Evolutionary conservation across 805 yeast species (phyloP).

Genomic region (Saccharomycopsis sp.): DNA sequence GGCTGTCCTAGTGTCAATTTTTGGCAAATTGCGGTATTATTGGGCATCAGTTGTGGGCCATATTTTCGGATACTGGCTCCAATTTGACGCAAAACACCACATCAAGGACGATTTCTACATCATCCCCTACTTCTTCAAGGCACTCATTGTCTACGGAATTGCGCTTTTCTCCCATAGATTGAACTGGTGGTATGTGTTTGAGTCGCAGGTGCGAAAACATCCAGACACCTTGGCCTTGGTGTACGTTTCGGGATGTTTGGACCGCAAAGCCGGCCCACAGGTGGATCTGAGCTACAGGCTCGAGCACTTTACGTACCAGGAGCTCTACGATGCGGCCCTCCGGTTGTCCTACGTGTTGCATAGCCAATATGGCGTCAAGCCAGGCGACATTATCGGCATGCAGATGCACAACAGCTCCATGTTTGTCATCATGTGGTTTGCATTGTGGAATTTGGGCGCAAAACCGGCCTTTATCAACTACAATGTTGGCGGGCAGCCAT

Average conservation of each 20-base stretch:
- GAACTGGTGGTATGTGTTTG: slow-evolving; percentile 68
- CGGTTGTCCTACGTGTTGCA: slow-evolving; percentile 59
- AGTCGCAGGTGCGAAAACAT: slow-evolving; percentile 40
- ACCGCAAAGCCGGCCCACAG: slow-evolving; percentile 34
- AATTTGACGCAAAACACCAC: slow-evolving; percentile 29
- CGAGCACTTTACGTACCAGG: slow-evolving; percentile 60
- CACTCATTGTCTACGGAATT: slow-evolving; percentile 35
- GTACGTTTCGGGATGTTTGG: slow-evolving; percentile 29
- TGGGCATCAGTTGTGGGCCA: background rate
- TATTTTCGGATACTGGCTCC: slow-evolving; percentile 3
- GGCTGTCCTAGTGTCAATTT: background rate
- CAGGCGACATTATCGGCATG: slow-evolving; percentile 65
- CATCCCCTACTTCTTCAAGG: slow-evolving; percentile 36
- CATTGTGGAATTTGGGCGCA: slow-evolving; percentile 89
- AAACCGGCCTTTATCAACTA: slow-evolving; percentile 81
- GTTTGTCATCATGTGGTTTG: slow-evolving; percentile 72
- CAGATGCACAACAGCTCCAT: slow-evolving; percentile 80
- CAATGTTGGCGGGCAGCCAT: slow-evolving; percentile 64
- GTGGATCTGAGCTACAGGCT: slow-evolving; percentile 38
- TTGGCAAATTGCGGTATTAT: background rate
- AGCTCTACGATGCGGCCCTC: slow-evolving; percentile 60
- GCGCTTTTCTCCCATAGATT: slow-evolving; percentile 29
- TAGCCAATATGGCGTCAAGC: slow-evolving; percentile 53
- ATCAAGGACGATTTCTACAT: slow-evolving; percentile 48
- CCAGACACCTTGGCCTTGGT: slow-evolving; percentile 55